Percentiles rank a stretch among this genome's conserved stretches.
Conservation (phyloP, 23 red algal species). For the Agarophyton chilense region DNA sequence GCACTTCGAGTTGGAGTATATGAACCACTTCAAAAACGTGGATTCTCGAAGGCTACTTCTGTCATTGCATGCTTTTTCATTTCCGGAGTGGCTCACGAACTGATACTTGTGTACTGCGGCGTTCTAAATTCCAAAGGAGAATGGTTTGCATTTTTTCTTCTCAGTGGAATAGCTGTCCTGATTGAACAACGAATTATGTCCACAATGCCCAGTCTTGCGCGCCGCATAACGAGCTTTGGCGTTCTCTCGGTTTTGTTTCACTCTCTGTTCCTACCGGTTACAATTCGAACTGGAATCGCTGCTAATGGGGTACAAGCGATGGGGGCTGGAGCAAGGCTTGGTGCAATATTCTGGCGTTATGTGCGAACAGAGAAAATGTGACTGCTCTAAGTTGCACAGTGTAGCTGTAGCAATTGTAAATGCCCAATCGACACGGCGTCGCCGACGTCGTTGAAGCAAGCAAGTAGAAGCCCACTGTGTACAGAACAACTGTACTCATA, state of each 20-base stretch:
- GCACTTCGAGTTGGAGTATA: conserved; percentile 43
- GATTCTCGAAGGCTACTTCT: conserved; percentile 21
- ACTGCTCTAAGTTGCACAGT: neutral
- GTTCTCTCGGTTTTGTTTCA: conserved; percentile 39
- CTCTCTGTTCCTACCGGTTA: conserved; percentile 28
- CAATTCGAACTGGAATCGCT: conserved; percentile 46
- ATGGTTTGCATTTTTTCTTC: conserved; percentile 47
- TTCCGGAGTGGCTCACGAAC: conserved; percentile 37
- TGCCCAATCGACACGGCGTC: too few relatives aligned
- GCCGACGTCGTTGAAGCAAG: too few relatives aligned
- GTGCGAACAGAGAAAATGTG: neutral
- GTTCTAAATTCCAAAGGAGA: conserved; percentile 35
- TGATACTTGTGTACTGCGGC: conserved; percentile 40
- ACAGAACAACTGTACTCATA: too few relatives aligned
- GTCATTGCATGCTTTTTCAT: conserved; percentile 36
- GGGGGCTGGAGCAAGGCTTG: conserved; percentile 25
- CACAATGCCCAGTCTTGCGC: neutral
- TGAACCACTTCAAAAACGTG: conserved; percentile 28
- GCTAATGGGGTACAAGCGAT: conserved; percentile 21
- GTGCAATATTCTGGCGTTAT: neutral
- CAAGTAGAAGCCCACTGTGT: too few relatives aligned
- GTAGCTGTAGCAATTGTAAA: too few relatives aligned
- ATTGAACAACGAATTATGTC: conserved; percentile 14
- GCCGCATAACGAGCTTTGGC: neutral
- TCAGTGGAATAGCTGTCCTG: conserved; percentile 20